A percentile compares a stretch with the other conserved stretches of the same genome.
Evolutionary conservation across 495 filamentous ascomycete species (phyloP).

Genomic region (Penicillium psychrofluorescens): DNA sequence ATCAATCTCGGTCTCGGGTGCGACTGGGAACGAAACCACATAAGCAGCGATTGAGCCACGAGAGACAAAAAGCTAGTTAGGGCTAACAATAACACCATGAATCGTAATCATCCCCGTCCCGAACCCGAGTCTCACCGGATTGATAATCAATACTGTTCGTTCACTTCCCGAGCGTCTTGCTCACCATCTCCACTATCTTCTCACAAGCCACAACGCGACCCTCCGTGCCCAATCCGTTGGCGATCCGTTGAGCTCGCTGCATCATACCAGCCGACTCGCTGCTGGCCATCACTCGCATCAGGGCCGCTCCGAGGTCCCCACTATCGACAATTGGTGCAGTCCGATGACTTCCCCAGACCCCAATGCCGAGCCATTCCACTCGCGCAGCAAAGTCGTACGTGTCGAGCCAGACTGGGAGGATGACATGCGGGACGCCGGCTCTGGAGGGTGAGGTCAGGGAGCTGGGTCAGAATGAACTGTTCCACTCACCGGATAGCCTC

Average conservation of each 20-base stretch:
- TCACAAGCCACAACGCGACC: slow-evolving; percentile 17
- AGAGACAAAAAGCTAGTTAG: too few species aligned
- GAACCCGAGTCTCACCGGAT: not conserved
- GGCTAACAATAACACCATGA: too few species aligned
- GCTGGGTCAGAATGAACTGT: not conserved
- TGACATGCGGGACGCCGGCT: slow-evolving; percentile 34
- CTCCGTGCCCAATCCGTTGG: slow-evolving; percentile 3
- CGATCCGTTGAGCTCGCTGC: slow-evolving; percentile 7
- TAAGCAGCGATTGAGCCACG: too few species aligned
- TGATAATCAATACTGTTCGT: not conserved
- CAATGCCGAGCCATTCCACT: slow-evolving; percentile 31
- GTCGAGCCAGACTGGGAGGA: slow-evolving; percentile 37
- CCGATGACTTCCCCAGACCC: slow-evolving; percentile 28
- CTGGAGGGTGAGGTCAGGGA: slow-evolving; percentile 11
- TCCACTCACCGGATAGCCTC: slow-evolving; percentile 28
- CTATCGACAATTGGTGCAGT: slow-evolving; percentile 10
- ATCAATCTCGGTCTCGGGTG: too few species aligned
- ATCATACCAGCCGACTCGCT: slow-evolving; percentile 2
- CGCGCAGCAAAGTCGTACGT: slow-evolving; percentile 32
- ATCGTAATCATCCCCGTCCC: not conserved
- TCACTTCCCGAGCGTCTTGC: not conserved
- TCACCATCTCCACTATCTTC: slow-evolving; percentile 12
- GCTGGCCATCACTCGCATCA: slow-evolving; percentile 10
- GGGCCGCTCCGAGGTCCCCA: slow-evolving; percentile 9
- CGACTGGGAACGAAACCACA: too few species aligned